Evolutionary conservation across 73 alveolate genomes (phyloP), one percentile per base, ranked within the genome.

Genomic region (Uronychia setigera): DNA sequence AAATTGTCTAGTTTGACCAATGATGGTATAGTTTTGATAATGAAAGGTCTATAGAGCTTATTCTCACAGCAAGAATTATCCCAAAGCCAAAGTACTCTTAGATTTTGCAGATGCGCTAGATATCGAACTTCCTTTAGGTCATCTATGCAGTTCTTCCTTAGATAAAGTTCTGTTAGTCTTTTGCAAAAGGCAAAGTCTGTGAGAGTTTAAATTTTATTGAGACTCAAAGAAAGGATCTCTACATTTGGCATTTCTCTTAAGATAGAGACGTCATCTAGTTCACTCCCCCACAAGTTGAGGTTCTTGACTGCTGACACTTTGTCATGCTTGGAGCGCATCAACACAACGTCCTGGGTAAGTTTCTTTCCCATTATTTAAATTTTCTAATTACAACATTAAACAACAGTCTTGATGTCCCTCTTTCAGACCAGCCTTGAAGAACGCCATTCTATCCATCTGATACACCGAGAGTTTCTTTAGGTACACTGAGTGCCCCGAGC

Each of bases 201-300:
- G 0, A 94, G 80, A 33, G 96, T 91, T 58, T 86, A 60, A 1
- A 96, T 96, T 78, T 90, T 87, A 94, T 96, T 96, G 67, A 79
- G 83, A 33, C 97, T 87, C 59, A 96, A 87, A 9, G 95, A 88
- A 60, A 88, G 82, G 1, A 94, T 87, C 81, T 96, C 97, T 78
- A 94, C 94, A 83, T 90, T 94, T 1, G 96, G 92, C 46, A 94
- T 46, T 78, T 94, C 87, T 19, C 88, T 76, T 60, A 96, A 89
- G 30, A 94, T 78, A n/a, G 97, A 89, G 11, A 96, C 87, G 57
- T 94, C 99, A 35, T 92, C 94, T 58, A 96, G 80, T n/a, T 94
- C 96, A 27, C 88, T 82, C n/a, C 99, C 99, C 97, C 97, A 96
- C 58, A 96, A 88, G 88, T 96, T 96, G n/a, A 96, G 83, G 58